phyloP scores from a whole-genome alignment of 2,329 filamentous ascomycete genomes.

The Chrysosphaeria jannelii region DNA sequence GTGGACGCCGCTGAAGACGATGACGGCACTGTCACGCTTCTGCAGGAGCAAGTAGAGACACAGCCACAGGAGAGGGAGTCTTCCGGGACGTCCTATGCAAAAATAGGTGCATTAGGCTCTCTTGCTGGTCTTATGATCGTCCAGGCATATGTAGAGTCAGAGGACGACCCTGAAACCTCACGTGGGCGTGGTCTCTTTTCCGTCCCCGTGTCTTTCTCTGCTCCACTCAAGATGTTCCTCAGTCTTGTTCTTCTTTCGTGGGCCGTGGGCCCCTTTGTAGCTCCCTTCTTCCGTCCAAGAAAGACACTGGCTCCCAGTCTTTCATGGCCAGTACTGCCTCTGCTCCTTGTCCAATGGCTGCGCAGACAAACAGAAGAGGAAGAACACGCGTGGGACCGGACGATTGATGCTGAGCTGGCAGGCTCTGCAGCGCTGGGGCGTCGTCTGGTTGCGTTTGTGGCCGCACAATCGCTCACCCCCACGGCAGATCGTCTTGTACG shows the following conservation, averaged over 20 bases:
- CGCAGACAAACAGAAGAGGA: constrained; percentile 62
- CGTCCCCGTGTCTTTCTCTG: constrained; percentile 18
- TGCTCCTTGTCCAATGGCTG: constrained; percentile 29
- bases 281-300: constrained; percentile 11
- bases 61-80: constrained; percentile 16
- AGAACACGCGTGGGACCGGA: constrained; percentile 62
- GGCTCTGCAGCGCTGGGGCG: constrained; percentile 72
- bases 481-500: constrained; percentile 67
- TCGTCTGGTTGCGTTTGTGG: constrained; percentile 58
- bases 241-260: constrained; percentile 10
- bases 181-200: constrained; percentile 36
- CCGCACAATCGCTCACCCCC: constrained; percentile 60
- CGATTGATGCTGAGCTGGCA: constrained; percentile 70
- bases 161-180: constrained; percentile 30
- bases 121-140: constrained; percentile 77
- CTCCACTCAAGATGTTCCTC: constrained; percentile 14
- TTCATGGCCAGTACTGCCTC: constrained; percentile 23
- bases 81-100: constrained; percentile 31
- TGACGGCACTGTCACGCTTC: constrained; percentile 14
- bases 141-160: constrained; percentile 42
- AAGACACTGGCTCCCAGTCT: constrained; percentile 20
- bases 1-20: constrained; percentile 8
- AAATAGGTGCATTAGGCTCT: constrained; percentile 88
- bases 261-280: background rate
- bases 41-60: constrained; percentile 25